Conservation (phyloP, 257 asterid genomes). For the Scutellaria galericulata region DNA sequence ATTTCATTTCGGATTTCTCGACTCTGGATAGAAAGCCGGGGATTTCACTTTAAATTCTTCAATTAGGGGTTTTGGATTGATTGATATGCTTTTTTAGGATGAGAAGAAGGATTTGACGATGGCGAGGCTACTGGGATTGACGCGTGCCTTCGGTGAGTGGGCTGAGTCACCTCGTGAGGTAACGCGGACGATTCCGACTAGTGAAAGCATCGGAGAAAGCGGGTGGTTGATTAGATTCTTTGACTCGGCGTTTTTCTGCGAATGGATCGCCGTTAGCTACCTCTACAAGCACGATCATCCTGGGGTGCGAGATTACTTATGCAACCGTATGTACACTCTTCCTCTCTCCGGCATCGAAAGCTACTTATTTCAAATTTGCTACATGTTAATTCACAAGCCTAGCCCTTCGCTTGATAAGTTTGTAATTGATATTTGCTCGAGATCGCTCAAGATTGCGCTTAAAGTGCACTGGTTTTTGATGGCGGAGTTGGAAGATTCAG, state of each 20-base stretch:
- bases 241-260: slow-evolving; percentile 88
- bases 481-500: slow-evolving; percentile 94
- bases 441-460: slow-evolving; percentile 76
- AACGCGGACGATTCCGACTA: slow-evolving; percentile 88
- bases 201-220: slow-evolving; percentile 80
- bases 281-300: slow-evolving; percentile 91
- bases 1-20: slow-evolving; percentile 4
- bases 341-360: slow-evolving; percentile 88
- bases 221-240: slow-evolving; percentile 95
- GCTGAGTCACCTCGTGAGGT: slow-evolving; percentile 89
- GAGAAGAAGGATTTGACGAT: slow-evolving; percentile 62
- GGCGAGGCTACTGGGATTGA: slow-evolving; percentile 81
- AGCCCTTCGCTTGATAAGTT: slow-evolving; percentile 93
- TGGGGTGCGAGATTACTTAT: slow-evolving; percentile 87
- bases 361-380: slow-evolving; percentile 89
- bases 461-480: slow-evolving; percentile 93
- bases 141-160: slow-evolving; percentile 73
- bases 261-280: slow-evolving; percentile 98
- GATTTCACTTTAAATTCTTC: slow-evolving; percentile 38
- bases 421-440: slow-evolving; percentile 81
- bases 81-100: slow-evolving; percentile 40
- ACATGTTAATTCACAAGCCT: slow-evolving; percentile 90
- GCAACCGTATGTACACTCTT: slow-evolving; percentile 92
- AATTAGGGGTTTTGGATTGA: slow-evolving; percentile 52
- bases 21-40: slow-evolving; percentile 26